Percentiles rank a stretch among this genome's conserved stretches.
Evolutionary conservation across 179 eudicot genomes (phyloP).

Genomic region (Camellia oleifera): DNA sequence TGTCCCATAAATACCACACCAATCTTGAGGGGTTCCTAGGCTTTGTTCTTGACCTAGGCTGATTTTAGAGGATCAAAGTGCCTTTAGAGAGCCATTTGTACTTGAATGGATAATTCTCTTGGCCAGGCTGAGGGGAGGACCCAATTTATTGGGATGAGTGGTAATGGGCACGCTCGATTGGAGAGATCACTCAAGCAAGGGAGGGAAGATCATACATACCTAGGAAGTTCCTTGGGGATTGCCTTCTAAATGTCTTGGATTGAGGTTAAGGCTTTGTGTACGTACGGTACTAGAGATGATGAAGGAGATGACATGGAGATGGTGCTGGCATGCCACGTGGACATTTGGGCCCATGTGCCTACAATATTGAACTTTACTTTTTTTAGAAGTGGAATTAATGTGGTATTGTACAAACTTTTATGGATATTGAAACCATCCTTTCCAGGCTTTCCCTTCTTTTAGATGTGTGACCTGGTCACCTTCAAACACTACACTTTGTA

Average conservation of each 20-base stretch:
- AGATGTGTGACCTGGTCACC: neutral
- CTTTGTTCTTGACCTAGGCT: no score
- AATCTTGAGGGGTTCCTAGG: no score
- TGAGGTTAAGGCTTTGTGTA: neutral
- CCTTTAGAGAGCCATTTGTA: no score
- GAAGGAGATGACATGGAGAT: neutral
- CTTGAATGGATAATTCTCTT: no score
- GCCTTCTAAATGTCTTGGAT: neutral
- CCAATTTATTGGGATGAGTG: no score
- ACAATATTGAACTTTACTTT: neutral
- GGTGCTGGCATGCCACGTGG: neutral
- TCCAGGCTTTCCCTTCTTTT: neutral
- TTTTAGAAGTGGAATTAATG: neutral
- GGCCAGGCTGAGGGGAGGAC: no score
- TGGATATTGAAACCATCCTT: neutral
- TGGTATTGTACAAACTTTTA: neutral
- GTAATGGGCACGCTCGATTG: no score
- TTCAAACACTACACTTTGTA: neutral
- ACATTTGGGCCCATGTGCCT: neutral
- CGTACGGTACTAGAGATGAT: no score
- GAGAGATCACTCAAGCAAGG: no score
- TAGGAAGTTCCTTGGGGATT: neutral
- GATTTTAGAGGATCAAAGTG: no score
- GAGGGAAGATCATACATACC: neutral
- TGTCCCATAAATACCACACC: no score